Evolutionary conservation across 208 protist species (phyloP), one percentile per base, ranked within the genome.

Genomic region (Herpetomonas samuelpessoai): DNA sequence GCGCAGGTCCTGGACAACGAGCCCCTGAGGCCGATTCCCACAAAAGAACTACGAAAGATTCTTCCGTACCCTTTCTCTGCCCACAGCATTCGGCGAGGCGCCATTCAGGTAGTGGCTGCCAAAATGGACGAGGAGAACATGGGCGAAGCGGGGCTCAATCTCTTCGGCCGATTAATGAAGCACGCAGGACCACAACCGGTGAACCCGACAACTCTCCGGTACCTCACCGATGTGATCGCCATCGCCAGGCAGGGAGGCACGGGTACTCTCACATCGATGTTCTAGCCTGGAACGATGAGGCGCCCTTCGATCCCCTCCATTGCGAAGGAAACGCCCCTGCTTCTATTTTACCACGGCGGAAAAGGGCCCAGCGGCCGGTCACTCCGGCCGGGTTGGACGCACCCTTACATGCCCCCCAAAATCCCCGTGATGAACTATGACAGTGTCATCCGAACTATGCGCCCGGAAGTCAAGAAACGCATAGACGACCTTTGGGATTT

Each of bases 141-240:
- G n/a, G n/a, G n/a, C n/a, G n/a, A n/a, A n/a, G n/a, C n/a, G n/a
- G n/a, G n/a, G n/a, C n/a, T 65, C 58, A 56, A 51, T 3, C 44
- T 72, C 18, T 47, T 72, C 28, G 57, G 16, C 26, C n/a, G n/a
- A n/a, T n/a, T n/a, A n/a, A n/a, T n/a, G n/a, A 72, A 72, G 57
- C 65, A 72, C 44, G 38, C 29, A 22, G 65, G 55, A n/a, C 51
- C 53, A 7, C 22, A 28, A 2, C n/a, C 44, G 14, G n/a, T 31
- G 29, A 57, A 58, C 65, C 18, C 65, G 56, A n/a, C 65, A 65
- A 18, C 53, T 65, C 18, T n/a, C n/a, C n/a, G n/a, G n/a, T n/a
- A n/a, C n/a, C n/a, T n/a, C n/a, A n/a, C n/a, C n/a, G n/a, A n/a
- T n/a, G n/a, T n/a, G n/a, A n/a, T n/a, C n/a, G n/a, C n/a, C n/a